These are phyloP conservation scores for Termitomyces bulborhizus DNA, from an alignment of 768 basidiomycete species.

Conservation along the genomic window DNA sequence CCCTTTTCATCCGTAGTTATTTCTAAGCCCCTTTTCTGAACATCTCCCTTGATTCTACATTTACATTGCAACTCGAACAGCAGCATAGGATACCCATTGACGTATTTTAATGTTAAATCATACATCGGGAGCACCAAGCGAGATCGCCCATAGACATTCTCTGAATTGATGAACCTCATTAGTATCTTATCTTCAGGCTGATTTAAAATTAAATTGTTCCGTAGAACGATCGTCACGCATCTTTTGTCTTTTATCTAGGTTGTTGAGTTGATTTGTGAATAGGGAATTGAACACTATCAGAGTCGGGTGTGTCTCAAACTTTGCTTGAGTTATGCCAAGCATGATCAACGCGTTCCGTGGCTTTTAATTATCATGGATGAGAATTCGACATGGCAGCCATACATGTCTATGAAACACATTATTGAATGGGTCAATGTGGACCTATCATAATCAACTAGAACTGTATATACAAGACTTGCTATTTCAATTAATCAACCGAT, in stretches of 20 bases:
- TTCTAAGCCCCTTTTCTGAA: neutral
- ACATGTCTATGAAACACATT: too few species aligned
- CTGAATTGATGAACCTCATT: neutral
- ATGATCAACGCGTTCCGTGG: too few species aligned
- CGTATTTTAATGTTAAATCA: constrained; percentile 6
- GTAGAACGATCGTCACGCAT: constrained; percentile 11
- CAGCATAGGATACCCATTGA: constrained; percentile 17
- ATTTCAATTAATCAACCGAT: too few species aligned
- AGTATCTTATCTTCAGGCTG: neutral
- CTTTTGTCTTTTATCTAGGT: neutral
- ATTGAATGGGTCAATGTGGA: too few species aligned
- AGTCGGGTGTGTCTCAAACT: too few species aligned
- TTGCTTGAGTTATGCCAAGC: too few species aligned
- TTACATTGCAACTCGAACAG: constrained; percentile 7
- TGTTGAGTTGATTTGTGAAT: too few species aligned
- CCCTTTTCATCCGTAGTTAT: constrained; percentile 2
- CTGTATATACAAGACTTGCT: too few species aligned
- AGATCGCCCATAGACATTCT: neutral
- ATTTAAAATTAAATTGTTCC: constrained; percentile 4
- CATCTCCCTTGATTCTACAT: constrained; percentile 1
- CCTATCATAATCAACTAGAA: too few species aligned
- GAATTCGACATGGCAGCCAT: too few species aligned
- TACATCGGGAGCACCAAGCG: constrained; percentile 1
- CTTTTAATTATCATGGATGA: too few species aligned
- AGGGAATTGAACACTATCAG: too few species aligned